Evolutionary conservation across 306 rosid genomes (phyloP).

Genomic region (Vachellia pachyceras): DNA sequence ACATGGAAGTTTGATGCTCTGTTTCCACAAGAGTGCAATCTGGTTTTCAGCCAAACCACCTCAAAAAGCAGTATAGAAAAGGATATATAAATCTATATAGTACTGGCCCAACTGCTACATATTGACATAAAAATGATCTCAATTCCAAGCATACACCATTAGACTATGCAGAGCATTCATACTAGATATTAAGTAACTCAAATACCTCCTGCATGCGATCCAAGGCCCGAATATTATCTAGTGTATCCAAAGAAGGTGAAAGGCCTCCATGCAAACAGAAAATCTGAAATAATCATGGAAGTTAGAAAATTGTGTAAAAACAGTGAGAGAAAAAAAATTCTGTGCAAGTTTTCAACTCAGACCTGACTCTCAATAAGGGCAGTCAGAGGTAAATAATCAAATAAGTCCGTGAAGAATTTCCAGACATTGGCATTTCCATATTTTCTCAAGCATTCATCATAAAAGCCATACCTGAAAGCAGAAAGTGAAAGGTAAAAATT

Average conservation of each 20-base stretch:
- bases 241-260: conserved; percentile 95
- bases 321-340: conserved; percentile 25
- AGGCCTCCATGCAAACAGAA: conserved; percentile 99
- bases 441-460: conserved; percentile 97
- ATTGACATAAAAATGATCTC: conserved; percentile 14
- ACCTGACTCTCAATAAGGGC: conserved; percentile 99
- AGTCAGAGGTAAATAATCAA: conserved; percentile 95
- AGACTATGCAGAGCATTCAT: conserved; percentile 25
- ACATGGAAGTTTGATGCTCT: no score
- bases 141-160: conserved; percentile 23
- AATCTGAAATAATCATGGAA: conserved; percentile 54
- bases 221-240: conserved; percentile 90
- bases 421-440: conserved; percentile 98
- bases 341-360: conserved; percentile 41
- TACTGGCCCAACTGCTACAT: conserved; percentile 22
- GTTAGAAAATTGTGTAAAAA: conserved; percentile 43
- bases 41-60: no score
- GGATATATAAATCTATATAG: background rate
- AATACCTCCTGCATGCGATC: conserved; percentile 96
- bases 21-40: no score
- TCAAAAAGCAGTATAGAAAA: no score
- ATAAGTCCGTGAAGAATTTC: conserved; percentile 89
- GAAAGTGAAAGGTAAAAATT: conserved; percentile 29
- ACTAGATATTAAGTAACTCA: conserved; percentile 20
- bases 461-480: conserved; percentile 90